phyloP scores from a whole-genome alignment of 257 asterid genomes.

The Plantago elongata region DNA sequence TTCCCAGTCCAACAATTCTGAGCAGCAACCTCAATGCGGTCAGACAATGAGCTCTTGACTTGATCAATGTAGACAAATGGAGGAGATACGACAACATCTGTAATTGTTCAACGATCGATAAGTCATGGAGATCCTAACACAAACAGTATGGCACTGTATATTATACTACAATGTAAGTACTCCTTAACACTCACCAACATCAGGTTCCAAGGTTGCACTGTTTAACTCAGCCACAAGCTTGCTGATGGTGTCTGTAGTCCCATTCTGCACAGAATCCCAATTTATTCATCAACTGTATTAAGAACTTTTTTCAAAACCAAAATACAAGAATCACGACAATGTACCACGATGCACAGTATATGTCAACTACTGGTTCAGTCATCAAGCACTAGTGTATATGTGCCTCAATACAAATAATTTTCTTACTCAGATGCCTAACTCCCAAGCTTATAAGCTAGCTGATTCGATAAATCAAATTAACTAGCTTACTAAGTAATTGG shows the following conservation, averaged over 20 bases:
- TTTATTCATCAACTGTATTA: background rate
- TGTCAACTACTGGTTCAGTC: no score
- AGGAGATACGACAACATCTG: conserved; percentile 98
- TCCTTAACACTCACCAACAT: conserved; percentile 61
- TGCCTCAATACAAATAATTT: no score
- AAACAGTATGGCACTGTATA: background rate
- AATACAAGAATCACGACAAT: no score
- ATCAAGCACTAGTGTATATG: no score
- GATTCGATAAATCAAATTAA: no score
- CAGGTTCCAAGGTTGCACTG: conserved; percentile 70
- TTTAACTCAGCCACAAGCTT: conserved; percentile 81
- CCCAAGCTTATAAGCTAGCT: no score
- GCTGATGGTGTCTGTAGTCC: conserved; percentile 78
- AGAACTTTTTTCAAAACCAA: background rate
- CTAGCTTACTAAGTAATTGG: no score
- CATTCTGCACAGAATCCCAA: conserved; percentile 48
- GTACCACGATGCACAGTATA: no score
- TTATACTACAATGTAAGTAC: background rate
- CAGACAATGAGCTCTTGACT: conserved; percentile 68
- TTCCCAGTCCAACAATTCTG: conserved; percentile 97
- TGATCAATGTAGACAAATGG: conserved; percentile 94
- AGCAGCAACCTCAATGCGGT: conserved; percentile 74
- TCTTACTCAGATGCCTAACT: no score
- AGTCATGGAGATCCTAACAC: background rate
- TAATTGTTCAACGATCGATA: conserved; percentile 13